Evolutionary conservation across 352 stramenopile species (phyloP).

Genomic region (Phytophthora pisi): DNA sequence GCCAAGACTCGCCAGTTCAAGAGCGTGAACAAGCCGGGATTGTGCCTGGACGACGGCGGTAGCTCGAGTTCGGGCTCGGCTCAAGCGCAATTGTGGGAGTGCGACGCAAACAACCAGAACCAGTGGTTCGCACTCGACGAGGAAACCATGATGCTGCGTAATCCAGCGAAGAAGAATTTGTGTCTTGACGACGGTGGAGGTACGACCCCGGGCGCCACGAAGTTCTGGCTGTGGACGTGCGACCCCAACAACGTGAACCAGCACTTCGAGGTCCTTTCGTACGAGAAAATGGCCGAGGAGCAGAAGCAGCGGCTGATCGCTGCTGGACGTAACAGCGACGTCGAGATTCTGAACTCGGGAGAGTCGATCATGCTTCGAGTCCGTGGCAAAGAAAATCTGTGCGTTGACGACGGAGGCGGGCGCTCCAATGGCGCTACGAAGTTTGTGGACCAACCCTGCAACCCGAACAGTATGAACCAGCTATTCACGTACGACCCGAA

Average conservation of each 20-base stretch:
- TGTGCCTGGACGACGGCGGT: constrained; percentile 38
- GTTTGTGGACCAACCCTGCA: constrained; percentile 27
- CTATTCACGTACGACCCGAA: constrained; percentile 23
- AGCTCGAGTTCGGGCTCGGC: constrained; percentile 8
- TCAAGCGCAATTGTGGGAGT: constrained; percentile 25
- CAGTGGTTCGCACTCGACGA: constrained; percentile 35
- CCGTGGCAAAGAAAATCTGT: constrained; percentile 34
- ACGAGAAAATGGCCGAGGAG: constrained; percentile 18
- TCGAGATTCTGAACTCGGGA: constrained; percentile 18
- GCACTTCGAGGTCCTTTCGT: constrained; percentile 30
- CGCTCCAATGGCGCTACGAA: constrained; percentile 24
- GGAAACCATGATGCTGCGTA: constrained; percentile 34
- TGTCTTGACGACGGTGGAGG: constrained; percentile 39
- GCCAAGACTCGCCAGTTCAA: constrained; percentile 20
- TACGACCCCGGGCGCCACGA: constrained; percentile 9
- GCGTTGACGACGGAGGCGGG: constrained; percentile 39
- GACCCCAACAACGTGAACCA: constrained; percentile 32
- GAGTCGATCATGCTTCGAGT: constrained; percentile 31
- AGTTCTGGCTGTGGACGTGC: constrained; percentile 31
- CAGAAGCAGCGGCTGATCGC: constrained; percentile 16
- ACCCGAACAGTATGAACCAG: constrained; percentile 25
- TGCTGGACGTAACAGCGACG: constrained; percentile 13
- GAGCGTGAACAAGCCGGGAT: constrained; percentile 23
- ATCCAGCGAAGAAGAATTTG: constrained; percentile 29
- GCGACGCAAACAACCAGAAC: constrained; percentile 29